A percentile compares a stretch with the other conserved stretches of the same genome.
Evolutionary conservation across 768 basidiomycete species (phyloP).

Genomic region (Psilocybe tampanensis): DNA sequence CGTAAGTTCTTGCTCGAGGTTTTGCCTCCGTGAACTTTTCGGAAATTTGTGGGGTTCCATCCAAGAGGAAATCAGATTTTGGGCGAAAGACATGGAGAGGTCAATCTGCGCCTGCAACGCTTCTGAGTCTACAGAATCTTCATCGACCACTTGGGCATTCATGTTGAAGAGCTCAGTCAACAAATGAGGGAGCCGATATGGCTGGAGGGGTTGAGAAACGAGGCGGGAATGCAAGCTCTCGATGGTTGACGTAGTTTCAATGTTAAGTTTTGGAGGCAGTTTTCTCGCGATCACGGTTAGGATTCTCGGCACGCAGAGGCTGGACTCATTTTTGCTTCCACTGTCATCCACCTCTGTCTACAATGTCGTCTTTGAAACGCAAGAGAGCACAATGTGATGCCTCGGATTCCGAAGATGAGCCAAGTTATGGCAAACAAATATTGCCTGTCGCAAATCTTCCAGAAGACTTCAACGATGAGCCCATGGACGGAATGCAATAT

Average conservation of each 20-base stretch:
- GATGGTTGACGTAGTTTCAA: background rate
- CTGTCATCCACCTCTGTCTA: too few relatives aligned
- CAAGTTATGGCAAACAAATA: slow-evolving; percentile 65
- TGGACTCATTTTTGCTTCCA: too few relatives aligned
- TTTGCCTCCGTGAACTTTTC: slow-evolving; percentile 33
- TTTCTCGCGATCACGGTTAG: background rate
- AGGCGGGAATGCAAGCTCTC: background rate
- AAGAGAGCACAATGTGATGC: slow-evolving; percentile 53
- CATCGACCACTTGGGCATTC: slow-evolving; percentile 33
- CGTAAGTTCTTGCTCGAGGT: slow-evolving; percentile 58
- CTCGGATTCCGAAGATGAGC: slow-evolving; percentile 59
- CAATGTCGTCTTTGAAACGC: slow-evolving; percentile 48
- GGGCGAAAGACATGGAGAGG: slow-evolving; percentile 75
- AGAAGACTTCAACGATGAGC: slow-evolving; percentile 62
- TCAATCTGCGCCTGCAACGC: slow-evolving; percentile 83
- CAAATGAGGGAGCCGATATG: background rate
- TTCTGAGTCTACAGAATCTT: slow-evolving; percentile 66
- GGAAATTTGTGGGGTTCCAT: slow-evolving; percentile 55
- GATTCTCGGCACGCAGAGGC: background rate
- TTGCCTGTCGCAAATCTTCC: slow-evolving; percentile 84
- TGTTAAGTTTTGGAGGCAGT: background rate
- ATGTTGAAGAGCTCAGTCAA: slow-evolving; percentile 11
- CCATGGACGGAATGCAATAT: slow-evolving; percentile 77
- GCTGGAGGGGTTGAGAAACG: background rate
- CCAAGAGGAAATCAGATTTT: slow-evolving; percentile 78